These are phyloP conservation scores for Myriosclerotinia scirpicola DNA, from an alignment of 2,329 filamentous ascomycete species.

Conservation along the genomic window DNA sequence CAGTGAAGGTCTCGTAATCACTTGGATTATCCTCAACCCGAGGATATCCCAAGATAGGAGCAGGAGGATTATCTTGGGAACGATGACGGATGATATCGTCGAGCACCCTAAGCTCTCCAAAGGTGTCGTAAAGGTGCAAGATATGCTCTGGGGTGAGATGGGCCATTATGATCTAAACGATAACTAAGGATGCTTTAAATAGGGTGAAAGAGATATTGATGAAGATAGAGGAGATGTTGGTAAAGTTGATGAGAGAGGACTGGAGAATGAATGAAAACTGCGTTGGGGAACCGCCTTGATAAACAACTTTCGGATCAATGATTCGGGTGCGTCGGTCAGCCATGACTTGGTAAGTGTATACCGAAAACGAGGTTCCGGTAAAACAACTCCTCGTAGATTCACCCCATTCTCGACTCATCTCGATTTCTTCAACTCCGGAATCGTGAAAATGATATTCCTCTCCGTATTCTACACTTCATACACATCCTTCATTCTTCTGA, in stretches of 20 bases:
- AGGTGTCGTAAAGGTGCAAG: slow-evolving; percentile 25
- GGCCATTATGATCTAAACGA: slow-evolving; percentile 22
- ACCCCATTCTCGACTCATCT: not conserved
- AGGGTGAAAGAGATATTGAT: slow-evolving; percentile 10
- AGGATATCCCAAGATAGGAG: slow-evolving; percentile 31
- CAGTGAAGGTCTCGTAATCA: slow-evolving; percentile 32
- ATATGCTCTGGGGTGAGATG: slow-evolving; percentile 25
- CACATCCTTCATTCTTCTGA: slow-evolving; percentile 11
- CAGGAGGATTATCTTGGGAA: slow-evolving; percentile 27
- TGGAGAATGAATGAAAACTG: not conserved
- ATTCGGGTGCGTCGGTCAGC: slow-evolving; percentile 1
- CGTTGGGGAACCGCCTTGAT: slow-evolving; percentile 15
- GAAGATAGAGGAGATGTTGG: not conserved
- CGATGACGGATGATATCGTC: slow-evolving; percentile 30
- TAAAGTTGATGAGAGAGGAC: slow-evolving; percentile 15
- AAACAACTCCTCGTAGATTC: not conserved
- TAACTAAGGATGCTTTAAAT: slow-evolving; percentile 7
- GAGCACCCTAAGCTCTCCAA: slow-evolving; percentile 26
- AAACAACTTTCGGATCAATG: slow-evolving; percentile 11
- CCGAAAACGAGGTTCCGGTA: slow-evolving; percentile 14
- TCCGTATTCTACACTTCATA: not conserved
- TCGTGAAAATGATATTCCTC: not conserved
- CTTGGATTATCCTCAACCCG: slow-evolving; percentile 26
- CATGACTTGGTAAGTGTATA: slow-evolving; percentile 10
- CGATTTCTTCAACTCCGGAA: not conserved